phyloP scores from a whole-genome alignment of 257 asterid species.

The Euphrasia confusa region DNA sequence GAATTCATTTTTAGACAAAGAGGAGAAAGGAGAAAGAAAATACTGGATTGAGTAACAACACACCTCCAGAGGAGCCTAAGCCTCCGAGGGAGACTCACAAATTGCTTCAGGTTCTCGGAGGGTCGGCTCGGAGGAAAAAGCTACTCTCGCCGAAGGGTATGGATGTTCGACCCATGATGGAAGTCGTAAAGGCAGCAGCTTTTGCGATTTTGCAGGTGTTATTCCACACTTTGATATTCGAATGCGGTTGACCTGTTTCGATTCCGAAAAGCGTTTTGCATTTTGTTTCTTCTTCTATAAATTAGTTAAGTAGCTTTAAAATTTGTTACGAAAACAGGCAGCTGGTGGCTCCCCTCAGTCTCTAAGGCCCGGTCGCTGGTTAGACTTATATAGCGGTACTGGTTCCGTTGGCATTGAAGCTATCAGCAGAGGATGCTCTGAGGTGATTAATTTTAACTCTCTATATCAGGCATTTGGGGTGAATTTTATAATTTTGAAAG shows the following conservation, averaged over 20 bases:
- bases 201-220: slow-evolving; percentile 82
- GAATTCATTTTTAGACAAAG: slow-evolving; percentile 39
- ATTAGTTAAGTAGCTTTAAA: slow-evolving; percentile 15
- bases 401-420: slow-evolving; percentile 99
- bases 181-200: slow-evolving; percentile 95
- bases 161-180: slow-evolving; percentile 99
- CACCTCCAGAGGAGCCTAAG: slow-evolving; percentile 44
- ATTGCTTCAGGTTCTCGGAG: slow-evolving; percentile 98
- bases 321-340: slow-evolving; percentile 41
- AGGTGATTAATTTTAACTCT: slow-evolving; percentile 38
- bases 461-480: neutral
- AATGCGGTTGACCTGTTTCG: slow-evolving; percentile 13
- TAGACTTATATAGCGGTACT: slow-evolving; percentile 96
- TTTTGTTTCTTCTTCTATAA: neutral
- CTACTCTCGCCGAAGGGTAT: slow-evolving; percentile 90
- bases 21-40: slow-evolving; percentile 48
- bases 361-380: slow-evolving; percentile 92
- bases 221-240: slow-evolving; percentile 12
- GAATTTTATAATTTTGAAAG: neutral
- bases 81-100: slow-evolving; percentile 86
- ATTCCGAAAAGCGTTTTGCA: neutral
- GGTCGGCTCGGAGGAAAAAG: slow-evolving; percentile 86
- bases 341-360: slow-evolving; percentile 89
- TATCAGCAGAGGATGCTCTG: slow-evolving; percentile 93
- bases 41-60: slow-evolving; percentile 30